Evolutionary conservation across 2,329 filamentous ascomycete genomes (phyloP).

Genomic region (Monilinia vaccinii-corymbosi): DNA sequence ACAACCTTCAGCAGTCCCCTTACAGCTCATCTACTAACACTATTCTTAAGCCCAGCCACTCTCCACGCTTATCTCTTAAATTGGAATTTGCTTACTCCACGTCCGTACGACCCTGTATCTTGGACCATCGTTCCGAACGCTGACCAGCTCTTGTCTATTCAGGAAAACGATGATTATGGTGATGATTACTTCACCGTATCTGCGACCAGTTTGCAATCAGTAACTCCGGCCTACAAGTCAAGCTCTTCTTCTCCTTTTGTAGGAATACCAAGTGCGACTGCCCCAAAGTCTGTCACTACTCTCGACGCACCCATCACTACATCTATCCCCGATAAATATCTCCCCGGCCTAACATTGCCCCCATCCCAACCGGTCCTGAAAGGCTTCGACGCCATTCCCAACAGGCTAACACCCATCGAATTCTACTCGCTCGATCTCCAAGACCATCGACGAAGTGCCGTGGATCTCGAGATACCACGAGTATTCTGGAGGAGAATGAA

Average conservation of each 20-base stretch:
- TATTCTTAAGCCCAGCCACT: background rate
- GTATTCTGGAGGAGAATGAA: background rate
- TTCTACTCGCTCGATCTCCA: background rate
- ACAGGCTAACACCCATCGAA: background rate
- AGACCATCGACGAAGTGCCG: background rate
- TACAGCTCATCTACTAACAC: background rate
- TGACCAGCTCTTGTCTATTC: background rate
- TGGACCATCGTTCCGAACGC: background rate
- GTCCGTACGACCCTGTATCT: background rate
- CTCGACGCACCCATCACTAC: background rate
- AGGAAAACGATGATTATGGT: conserved; percentile 4
- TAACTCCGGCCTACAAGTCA: background rate
- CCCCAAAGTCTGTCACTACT: background rate
- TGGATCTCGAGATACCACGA: background rate
- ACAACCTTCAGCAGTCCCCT: background rate
- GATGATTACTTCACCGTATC: background rate
- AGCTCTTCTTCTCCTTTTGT: background rate
- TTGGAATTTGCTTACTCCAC: conserved; percentile 7
- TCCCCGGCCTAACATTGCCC: background rate
- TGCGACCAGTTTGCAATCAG: background rate
- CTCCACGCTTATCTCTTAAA: conserved; percentile 6
- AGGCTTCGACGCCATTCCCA: background rate
- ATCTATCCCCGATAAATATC: background rate
- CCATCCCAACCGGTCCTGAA: background rate
- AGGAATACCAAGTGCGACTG: background rate